These are phyloP conservation scores for Conidiobolus incongruus DNA, from an alignment of 371 early-diverging fungal species.

Conservation along the genomic window DNA sequence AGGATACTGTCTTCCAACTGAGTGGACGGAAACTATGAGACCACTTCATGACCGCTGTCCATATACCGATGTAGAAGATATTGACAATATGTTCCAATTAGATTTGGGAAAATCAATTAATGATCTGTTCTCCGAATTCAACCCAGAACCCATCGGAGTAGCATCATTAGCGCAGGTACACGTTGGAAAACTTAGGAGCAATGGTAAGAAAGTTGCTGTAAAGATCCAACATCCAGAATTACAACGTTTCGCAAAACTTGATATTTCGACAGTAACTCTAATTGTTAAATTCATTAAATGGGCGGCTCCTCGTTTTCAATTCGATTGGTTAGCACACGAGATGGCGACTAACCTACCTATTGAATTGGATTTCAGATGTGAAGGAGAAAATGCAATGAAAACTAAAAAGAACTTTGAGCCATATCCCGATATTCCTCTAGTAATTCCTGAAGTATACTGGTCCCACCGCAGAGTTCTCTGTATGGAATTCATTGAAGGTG, in stretches of 20 bases:
- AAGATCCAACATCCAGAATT: conserved; percentile 78
- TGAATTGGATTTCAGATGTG: conserved; percentile 68
- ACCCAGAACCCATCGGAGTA: conserved; percentile 51
- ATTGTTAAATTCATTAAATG: conserved; percentile 32
- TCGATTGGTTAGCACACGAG: conserved; percentile 79
- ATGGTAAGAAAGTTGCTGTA: conserved; percentile 53
- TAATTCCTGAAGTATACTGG: conserved; percentile 19
- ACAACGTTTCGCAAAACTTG: conserved; percentile 44
- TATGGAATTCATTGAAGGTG: conserved; percentile 42
- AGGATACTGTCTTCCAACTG: conserved; percentile 63
- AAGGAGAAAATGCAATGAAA: conserved; percentile 45
- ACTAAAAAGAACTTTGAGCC: conserved; percentile 29
- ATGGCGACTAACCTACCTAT: conserved; percentile 58
- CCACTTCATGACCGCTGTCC: conserved; percentile 70
- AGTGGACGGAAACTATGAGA: conserved; percentile 73
- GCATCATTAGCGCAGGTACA: conserved; percentile 79
- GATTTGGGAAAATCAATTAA: conserved; percentile 40
- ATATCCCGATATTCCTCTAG: conserved; percentile 10
- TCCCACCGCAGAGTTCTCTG: conserved; percentile 16
- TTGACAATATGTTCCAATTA: conserved; percentile 33
- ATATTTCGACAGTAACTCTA: conserved; percentile 45
- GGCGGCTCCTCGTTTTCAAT: conserved; percentile 69
- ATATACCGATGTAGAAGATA: conserved; percentile 35
- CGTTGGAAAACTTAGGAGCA: conserved; percentile 24
- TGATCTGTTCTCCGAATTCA: conserved; percentile 42